These are phyloP conservation scores for Claviceps capensis DNA, from an alignment of 2,329 filamentous ascomycete genomes.

Conservation along the genomic window DNA sequence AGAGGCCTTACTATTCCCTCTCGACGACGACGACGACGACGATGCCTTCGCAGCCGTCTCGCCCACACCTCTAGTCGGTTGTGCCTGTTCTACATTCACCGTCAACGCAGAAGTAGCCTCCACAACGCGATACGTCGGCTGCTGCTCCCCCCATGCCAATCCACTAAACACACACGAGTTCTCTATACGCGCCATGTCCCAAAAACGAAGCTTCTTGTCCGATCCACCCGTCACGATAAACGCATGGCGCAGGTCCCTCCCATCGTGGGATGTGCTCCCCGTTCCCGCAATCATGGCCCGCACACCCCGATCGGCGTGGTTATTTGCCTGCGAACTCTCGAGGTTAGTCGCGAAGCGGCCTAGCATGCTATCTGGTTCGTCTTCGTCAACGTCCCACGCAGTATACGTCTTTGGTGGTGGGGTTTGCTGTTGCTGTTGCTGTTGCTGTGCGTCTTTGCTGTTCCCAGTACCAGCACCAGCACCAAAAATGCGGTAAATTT, in stretches of 20 bases:
- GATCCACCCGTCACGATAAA: slow-evolving; percentile 81
- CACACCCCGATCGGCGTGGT: slow-evolving; percentile 51
- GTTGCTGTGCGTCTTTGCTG: background rate
- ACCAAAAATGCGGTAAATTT: slow-evolving; percentile 61
- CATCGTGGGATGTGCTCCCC: slow-evolving; percentile 56
- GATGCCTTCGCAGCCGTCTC: background rate
- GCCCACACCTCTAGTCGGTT: slow-evolving; percentile 8
- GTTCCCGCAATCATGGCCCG: slow-evolving; percentile 56
- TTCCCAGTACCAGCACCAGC: slow-evolving; percentile 16
- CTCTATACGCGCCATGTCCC: slow-evolving; percentile 73
- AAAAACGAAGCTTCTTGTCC: slow-evolving; percentile 85
- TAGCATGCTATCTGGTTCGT: slow-evolving; percentile 75
- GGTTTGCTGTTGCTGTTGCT: slow-evolving; percentile 11
- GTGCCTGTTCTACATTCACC: slow-evolving; percentile 51
- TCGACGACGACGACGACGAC: slow-evolving; percentile 9
- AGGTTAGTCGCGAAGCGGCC: slow-evolving; percentile 68
- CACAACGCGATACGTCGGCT: slow-evolving; percentile 56
- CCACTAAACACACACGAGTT: slow-evolving; percentile 72
- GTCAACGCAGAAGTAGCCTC: slow-evolving; percentile 50
- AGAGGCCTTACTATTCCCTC: too few species aligned
- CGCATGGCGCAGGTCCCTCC: slow-evolving; percentile 59
- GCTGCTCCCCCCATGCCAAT: slow-evolving; percentile 52
- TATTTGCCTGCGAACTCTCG: slow-evolving; percentile 39
- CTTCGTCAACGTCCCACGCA: slow-evolving; percentile 80
- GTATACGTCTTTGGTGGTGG: slow-evolving; percentile 53